Conservation (phyloP, 768 basidiomycete genomes). For the Boletus rubroflammeus region DNA sequence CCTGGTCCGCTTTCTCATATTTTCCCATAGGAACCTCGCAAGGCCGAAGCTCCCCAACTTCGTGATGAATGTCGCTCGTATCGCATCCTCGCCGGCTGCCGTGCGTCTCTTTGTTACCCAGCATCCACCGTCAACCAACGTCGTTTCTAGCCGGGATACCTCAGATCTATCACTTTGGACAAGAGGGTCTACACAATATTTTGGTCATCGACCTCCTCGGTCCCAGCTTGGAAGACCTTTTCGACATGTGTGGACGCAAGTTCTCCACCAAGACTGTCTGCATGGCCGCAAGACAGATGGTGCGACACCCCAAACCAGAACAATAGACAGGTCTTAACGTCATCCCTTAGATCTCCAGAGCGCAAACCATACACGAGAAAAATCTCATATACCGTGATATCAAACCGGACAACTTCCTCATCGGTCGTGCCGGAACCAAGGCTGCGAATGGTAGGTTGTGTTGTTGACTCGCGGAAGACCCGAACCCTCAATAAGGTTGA, state of each 20-base stretch:
- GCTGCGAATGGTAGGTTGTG: conserved; percentile 62
- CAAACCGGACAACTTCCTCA: conserved; percentile 98
- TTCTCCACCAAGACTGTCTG: conserved; percentile 98
- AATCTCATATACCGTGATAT: conserved; percentile 99
- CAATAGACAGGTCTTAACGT: conserved; percentile 3
- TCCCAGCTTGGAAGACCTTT: conserved; percentile 94
- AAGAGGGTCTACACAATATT: conserved; percentile 97
- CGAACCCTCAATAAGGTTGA: not conserved
- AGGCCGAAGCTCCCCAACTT: conserved; percentile 96
- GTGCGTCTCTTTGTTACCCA: conserved; percentile 48
- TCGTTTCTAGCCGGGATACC: conserved; percentile 80
- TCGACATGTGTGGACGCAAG: conserved; percentile 98
- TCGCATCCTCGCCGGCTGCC: conserved; percentile 83
- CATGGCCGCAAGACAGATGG: conserved; percentile 98
- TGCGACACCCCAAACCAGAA: conserved; percentile 31
- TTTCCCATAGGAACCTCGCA: conserved; percentile 68
- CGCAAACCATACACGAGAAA: conserved; percentile 98
- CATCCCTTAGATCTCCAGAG: conserved; percentile 71
- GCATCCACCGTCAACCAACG: conserved; percentile 12
- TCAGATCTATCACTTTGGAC: conserved; percentile 99
- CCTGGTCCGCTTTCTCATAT: conserved; percentile 5
- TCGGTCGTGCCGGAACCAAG: conserved; percentile 92
- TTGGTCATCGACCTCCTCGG: conserved; percentile 98
- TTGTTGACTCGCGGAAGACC: not conserved
- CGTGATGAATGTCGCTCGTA: conserved; percentile 98